Evolutionary conservation across 2,329 filamentous ascomycete genomes (phyloP).

Genomic region (Lasiodiplodia sp.): DNA sequence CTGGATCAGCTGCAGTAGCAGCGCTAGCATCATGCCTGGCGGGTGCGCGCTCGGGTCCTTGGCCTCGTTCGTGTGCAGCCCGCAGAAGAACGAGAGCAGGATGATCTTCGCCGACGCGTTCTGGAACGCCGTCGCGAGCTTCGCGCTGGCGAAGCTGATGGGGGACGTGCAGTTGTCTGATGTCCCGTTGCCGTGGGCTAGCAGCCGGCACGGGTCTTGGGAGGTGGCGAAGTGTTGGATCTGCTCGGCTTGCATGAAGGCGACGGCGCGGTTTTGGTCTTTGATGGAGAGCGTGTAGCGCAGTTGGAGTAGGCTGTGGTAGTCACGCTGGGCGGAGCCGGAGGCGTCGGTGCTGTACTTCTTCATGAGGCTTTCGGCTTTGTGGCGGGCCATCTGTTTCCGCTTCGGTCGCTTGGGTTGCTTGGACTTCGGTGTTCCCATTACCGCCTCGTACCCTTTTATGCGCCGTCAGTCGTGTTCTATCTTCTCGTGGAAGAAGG

Average conservation of each 20-base stretch:
- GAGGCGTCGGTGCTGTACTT: not conserved
- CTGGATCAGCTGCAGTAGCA: not conserved
- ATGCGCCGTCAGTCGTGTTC: no score
- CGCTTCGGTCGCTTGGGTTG: no score
- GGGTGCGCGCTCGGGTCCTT: constrained; percentile 3
- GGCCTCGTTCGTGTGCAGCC: not conserved
- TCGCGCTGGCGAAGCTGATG: no score
- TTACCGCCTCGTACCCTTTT: no score
- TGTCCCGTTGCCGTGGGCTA: not conserved
- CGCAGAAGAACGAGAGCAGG: not conserved
- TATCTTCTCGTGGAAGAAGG: no score
- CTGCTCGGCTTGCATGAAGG: not conserved
- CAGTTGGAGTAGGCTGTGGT: not conserved
- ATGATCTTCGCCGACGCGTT: not conserved
- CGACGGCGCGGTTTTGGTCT: not conserved
- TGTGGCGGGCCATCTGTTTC: no score
- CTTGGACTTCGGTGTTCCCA: no score
- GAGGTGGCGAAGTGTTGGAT: not conserved
- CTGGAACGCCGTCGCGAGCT: no score
- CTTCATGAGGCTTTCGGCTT: not conserved
- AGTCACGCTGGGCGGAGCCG: not conserved
- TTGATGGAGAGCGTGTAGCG: not conserved
- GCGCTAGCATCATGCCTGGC: not conserved
- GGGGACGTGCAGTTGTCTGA: no score
- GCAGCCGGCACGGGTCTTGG: not conserved